These are phyloP conservation scores for Annulohypoxylon stygium DNA, from an alignment of 495 filamentous ascomycete genomes.

Conservation along the genomic window DNA sequence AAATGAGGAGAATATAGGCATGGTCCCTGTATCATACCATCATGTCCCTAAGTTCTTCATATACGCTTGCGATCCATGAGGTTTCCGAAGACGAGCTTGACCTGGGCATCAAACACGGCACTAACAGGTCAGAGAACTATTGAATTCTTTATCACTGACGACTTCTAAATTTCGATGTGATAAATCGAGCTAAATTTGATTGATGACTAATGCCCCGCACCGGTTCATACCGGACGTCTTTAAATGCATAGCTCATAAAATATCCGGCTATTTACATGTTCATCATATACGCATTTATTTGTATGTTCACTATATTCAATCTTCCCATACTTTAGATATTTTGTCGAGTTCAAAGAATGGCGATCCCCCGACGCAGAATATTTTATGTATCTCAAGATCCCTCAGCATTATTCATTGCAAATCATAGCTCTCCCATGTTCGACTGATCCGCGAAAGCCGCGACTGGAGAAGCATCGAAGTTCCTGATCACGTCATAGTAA, in stretches of 20 bases:
- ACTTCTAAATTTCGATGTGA: constrained; percentile 7
- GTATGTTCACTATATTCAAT: background rate
- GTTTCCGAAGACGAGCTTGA: background rate
- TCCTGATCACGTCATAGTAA: constrained; percentile 60
- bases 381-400: background rate
- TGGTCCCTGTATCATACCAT: constrained; percentile 47
- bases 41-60: constrained; percentile 33
- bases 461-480: constrained; percentile 52
- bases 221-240: background rate
- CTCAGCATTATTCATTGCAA: background rate
- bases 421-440: constrained; percentile 45
- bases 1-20: constrained; percentile 46
- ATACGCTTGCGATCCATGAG: constrained; percentile 29
- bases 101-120: background rate
- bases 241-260: background rate
- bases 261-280: background rate
- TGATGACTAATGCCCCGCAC: background rate
- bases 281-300: background rate
- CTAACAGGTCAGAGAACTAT: constrained; percentile 22
- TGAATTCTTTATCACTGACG: constrained; percentile 24
- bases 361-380: background rate
- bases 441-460: constrained; percentile 23
- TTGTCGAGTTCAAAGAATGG: background rate
- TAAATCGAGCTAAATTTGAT: constrained; percentile 22
- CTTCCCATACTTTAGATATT: background rate